These are phyloP conservation scores for Puccinia horiana DNA, from an alignment of 1,284 basidiomycete species.

Conservation along the genomic window DNA sequence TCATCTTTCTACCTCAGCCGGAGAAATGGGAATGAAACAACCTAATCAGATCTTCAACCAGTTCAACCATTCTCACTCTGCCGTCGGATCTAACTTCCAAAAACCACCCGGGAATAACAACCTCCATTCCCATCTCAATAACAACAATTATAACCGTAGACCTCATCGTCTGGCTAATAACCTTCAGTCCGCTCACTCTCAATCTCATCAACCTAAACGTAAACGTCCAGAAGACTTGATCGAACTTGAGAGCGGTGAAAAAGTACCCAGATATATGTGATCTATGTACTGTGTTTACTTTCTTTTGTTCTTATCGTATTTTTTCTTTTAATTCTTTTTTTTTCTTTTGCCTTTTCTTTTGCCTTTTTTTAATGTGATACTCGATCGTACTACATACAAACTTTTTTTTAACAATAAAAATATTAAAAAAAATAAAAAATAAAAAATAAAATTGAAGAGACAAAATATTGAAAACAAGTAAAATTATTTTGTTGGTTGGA, in stretches of 20 bases:
- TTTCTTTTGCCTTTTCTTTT: background rate
- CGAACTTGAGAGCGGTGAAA: conserved; percentile 62
- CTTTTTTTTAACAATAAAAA: too few species aligned
- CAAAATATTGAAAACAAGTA: too few species aligned
- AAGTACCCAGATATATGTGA: conserved; percentile 48
- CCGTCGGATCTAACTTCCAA: conserved; percentile 42
- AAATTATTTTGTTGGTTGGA: too few species aligned
- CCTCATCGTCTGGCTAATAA: conserved; percentile 62
- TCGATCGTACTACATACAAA: too few species aligned
- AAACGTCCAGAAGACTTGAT: conserved; percentile 78
- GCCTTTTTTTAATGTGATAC: background rate
- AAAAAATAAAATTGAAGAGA: too few species aligned
- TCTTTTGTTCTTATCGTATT: too few species aligned
- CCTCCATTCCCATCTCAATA: conserved; percentile 40
- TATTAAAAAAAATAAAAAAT: too few species aligned
- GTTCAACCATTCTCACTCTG: conserved; percentile 44
- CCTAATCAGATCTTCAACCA: background rate
- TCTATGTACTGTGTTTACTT: too few species aligned
- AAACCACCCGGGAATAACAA: background rate
- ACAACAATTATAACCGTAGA: conserved; percentile 32
- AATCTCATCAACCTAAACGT: conserved; percentile 67
- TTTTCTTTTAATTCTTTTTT: background rate
- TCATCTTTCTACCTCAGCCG: conserved; percentile 23
- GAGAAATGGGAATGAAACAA: conserved; percentile 20
- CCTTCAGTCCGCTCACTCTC: conserved; percentile 63